Percentiles rank a stretch among this genome's conserved stretches.
These are phyloP conservation scores for Cystobasidiaceae sp. DNA, from an alignment of 1,284 basidiomycete species.

Conservation along the genomic window DNA sequence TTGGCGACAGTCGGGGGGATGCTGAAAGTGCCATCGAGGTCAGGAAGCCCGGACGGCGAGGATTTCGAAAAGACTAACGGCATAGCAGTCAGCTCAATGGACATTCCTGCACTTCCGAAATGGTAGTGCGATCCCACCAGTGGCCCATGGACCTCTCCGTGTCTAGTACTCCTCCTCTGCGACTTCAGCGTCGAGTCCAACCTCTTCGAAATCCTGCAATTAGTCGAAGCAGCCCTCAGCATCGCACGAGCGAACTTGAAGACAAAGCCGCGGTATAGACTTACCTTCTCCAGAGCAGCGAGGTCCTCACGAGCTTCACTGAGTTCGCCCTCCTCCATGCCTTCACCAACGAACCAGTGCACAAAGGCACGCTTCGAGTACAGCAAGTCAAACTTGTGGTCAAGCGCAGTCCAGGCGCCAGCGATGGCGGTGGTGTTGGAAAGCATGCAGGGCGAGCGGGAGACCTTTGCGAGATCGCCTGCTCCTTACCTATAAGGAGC, in stretches of 20 bases:
- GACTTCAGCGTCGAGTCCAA: slow-evolving; percentile 34
- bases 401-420: slow-evolving; percentile 87
- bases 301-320: slow-evolving; percentile 43
- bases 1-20: too few species aligned
- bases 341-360: slow-evolving; percentile 45
- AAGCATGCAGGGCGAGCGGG: slow-evolving; percentile 93
- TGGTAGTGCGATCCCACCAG: too few species aligned
- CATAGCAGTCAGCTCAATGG: too few species aligned
- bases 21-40: too few species aligned
- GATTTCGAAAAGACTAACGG: too few species aligned
- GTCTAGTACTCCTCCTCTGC: slow-evolving; percentile 33
- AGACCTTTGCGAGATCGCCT: slow-evolving; percentile 90
- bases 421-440: slow-evolving; percentile 93
- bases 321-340: slow-evolving; percentile 45
- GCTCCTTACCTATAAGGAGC: too few species aligned
- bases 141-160: too few species aligned
- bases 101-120: too few species aligned
- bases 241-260: background rate
- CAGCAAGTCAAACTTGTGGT: slow-evolving; percentile 98
- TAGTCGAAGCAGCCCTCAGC: background rate
- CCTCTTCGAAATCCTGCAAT: slow-evolving; percentile 37
- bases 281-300: slow-evolving; percentile 41
- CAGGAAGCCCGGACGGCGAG: too few species aligned
- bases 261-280: background rate
- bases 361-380: slow-evolving; percentile 45